These are phyloP conservation scores for Castanea mollissima DNA, from an alignment of 306 rosid genomes.

Conservation along the genomic window DNA sequence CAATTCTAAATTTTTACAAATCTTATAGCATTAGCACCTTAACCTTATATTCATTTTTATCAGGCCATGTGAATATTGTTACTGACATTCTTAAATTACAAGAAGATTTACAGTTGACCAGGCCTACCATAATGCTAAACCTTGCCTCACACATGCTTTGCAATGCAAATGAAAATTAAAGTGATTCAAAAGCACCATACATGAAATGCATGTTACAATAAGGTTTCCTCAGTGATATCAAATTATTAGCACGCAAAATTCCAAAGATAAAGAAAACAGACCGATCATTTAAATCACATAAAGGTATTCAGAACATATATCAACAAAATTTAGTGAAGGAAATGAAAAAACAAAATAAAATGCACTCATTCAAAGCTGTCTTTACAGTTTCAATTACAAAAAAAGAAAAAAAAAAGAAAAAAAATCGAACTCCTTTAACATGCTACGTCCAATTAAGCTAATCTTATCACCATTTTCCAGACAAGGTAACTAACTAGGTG, in stretches of 20 bases:
- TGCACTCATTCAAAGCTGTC: background rate
- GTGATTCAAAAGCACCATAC: background rate
- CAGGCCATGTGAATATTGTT: background rate
- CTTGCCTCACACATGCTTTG: background rate
- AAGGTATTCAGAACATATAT: background rate
- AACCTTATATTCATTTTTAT: background rate
- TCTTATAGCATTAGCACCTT: background rate
- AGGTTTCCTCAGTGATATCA: background rate
- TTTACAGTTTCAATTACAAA: background rate
- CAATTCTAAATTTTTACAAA: background rate
- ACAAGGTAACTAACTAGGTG: background rate
- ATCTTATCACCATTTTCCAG: background rate
- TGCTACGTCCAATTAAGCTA: background rate
- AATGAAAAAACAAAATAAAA: background rate
- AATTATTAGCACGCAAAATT: background rate
- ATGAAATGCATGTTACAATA: background rate
- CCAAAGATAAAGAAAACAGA: background rate
- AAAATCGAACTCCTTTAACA: background rate
- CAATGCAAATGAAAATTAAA: background rate
- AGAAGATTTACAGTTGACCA: background rate
- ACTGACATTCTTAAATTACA: background rate
- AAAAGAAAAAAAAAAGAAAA: background rate
- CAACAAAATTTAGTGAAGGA: background rate
- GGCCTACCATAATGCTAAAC: conserved; percentile 6
- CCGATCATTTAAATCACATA: background rate